Percentiles rank a stretch among this genome's conserved stretches.
phyloP scores from a whole-genome alignment of 768 basidiomycete genomes.

The Trametes cinnabarina region DNA sequence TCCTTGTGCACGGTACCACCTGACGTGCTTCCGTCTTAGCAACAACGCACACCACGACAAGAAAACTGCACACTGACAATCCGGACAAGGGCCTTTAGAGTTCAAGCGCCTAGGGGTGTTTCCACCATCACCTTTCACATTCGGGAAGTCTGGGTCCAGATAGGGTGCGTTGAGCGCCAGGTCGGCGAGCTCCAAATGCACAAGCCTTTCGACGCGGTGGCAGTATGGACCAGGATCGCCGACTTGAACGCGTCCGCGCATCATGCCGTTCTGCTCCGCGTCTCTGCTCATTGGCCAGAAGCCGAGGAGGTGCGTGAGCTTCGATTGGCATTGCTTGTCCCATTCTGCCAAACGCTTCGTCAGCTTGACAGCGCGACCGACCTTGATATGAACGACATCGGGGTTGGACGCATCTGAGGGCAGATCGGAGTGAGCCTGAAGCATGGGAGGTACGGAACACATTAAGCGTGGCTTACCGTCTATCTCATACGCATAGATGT shows the following conservation, averaged over 20 bases:
- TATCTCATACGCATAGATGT: slow-evolving; percentile 83
- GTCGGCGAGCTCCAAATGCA: slow-evolving; percentile 80
- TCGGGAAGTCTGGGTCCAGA: slow-evolving; percentile 49
- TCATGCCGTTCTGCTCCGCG: slow-evolving; percentile 42
- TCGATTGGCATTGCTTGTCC: slow-evolving; percentile 78
- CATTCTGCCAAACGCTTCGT: slow-evolving; percentile 74
- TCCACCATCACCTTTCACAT: slow-evolving; percentile 22
- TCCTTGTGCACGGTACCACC: slow-evolving; percentile 68
- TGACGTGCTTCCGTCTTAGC: slow-evolving; percentile 22
- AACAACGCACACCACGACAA: not conserved
- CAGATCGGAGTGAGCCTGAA: not conserved
- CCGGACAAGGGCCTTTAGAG: slow-evolving; percentile 35
- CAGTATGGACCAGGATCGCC: slow-evolving; percentile 64
- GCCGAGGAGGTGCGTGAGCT: slow-evolving; percentile 69
- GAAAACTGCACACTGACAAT: slow-evolving; percentile 39
- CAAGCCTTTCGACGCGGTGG: slow-evolving; percentile 73
- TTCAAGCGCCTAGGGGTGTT: slow-evolving; percentile 10
- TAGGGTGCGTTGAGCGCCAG: slow-evolving; percentile 57
- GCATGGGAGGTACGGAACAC: too few species aligned
- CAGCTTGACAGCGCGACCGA: slow-evolving; percentile 75
- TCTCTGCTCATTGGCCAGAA: slow-evolving; percentile 65
- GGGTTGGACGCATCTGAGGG: slow-evolving; percentile 34
- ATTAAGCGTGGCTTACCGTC: too few species aligned
- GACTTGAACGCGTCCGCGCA: slow-evolving; percentile 63
- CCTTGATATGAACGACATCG: slow-evolving; percentile 63